A percentile compares a stretch with the other conserved stretches of the same genome.
Evolutionary conservation across 2,329 filamentous ascomycete genomes (phyloP).

Genomic region (Aureobasidium sp.): DNA sequence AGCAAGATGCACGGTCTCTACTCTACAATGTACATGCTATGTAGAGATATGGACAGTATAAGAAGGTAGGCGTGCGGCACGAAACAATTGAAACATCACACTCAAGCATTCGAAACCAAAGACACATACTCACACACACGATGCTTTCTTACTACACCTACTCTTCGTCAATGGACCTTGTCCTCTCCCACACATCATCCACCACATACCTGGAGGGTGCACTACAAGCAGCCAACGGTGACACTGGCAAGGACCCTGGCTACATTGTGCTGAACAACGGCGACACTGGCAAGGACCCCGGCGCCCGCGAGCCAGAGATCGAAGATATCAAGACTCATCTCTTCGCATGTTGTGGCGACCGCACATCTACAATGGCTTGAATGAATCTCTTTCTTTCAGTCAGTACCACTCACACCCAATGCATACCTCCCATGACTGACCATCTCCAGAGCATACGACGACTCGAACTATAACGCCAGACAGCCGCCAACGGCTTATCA

Average conservation of each 20-base stretch:
- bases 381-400: neutral
- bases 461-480: neutral
- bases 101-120: neutral
- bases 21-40: neutral
- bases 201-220: neutral
- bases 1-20: slow-evolving; percentile 3
- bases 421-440: neutral
- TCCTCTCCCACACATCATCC: neutral
- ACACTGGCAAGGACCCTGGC: neutral
- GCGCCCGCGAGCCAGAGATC: neutral
- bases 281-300: slow-evolving; percentile 3
- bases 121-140: neutral
- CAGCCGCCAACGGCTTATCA: neutral
- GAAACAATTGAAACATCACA: neutral
- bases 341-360: neutral
- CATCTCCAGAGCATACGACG: neutral
- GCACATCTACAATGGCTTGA: neutral
- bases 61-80: slow-evolving; percentile 5
- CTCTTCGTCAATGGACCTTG: neutral
- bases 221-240: neutral
- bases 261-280: slow-evolving; percentile 1
- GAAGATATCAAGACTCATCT: neutral
- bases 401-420: neutral
- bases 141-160: neutral
- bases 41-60: neutral